Evolutionary conservation across 768 basidiomycete species (phyloP).

Genomic region (Pisolithus tinctorius): DNA sequence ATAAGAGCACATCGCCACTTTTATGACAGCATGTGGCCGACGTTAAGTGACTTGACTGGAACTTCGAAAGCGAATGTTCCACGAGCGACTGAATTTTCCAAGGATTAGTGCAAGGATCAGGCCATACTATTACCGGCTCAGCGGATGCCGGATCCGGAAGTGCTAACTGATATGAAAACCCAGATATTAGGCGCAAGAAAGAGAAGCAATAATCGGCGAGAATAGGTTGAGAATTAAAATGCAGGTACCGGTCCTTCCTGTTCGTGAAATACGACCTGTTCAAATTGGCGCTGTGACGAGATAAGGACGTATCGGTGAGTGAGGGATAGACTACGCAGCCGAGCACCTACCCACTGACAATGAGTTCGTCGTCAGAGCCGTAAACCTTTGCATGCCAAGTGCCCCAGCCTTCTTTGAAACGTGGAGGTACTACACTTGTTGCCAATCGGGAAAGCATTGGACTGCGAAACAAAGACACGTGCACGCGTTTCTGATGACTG

Average conservation of each 20-base stretch:
- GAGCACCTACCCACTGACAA: constrained; percentile 78
- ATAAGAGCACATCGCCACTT: constrained; percentile 45
- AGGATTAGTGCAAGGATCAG: constrained; percentile 56
- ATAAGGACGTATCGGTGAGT: constrained; percentile 3
- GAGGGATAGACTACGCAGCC: neutral
- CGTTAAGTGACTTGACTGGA: constrained; percentile 45
- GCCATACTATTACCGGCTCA: constrained; percentile 60
- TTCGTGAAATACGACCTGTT: constrained; percentile 91
- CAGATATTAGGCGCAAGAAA: constrained; percentile 61
- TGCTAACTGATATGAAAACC: constrained; percentile 58
- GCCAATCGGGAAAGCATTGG: constrained; percentile 75
- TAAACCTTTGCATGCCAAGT: constrained; percentile 98
- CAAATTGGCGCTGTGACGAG: constrained; percentile 71
- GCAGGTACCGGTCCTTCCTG: constrained; percentile 91
- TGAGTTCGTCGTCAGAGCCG: constrained; percentile 85
- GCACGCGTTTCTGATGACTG: constrained; percentile 66
- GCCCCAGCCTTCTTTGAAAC: constrained; percentile 98
- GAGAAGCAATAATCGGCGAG: constrained; percentile 81
- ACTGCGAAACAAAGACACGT: constrained; percentile 79
- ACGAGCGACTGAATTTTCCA: constrained; percentile 63
- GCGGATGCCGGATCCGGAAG: constrained; percentile 28
- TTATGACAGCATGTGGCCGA: constrained; percentile 3
- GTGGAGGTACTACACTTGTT: constrained; percentile 73
- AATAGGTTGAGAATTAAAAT: constrained; percentile 51
- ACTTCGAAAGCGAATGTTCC: constrained; percentile 43